Evolutionary conservation across 2,329 filamentous ascomycete genomes (phyloP).

Genomic region (Coleophoma crateriformis): DNA sequence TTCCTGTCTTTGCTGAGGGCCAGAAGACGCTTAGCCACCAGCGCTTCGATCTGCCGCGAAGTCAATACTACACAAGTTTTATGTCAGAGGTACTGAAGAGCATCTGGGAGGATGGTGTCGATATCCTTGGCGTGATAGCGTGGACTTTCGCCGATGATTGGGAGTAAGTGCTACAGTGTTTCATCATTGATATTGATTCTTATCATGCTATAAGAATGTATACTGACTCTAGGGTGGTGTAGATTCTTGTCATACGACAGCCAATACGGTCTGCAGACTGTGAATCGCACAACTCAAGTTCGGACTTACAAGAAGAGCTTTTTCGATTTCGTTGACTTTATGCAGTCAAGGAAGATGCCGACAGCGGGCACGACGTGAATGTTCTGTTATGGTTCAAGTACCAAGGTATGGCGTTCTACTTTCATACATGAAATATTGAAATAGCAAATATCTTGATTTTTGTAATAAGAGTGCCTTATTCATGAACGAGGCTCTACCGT

Average conservation of each 20-base stretch:
- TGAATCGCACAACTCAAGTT: conserved; percentile 37
- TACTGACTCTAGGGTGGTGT: too few relatives aligned
- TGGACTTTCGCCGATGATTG: conserved; percentile 35
- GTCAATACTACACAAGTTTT: conserved; percentile 38
- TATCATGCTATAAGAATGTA: too few relatives aligned
- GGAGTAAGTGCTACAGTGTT: conserved; percentile 22
- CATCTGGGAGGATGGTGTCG: conserved; percentile 39
- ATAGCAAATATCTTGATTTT: too few relatives aligned
- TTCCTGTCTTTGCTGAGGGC: conserved; percentile 43
- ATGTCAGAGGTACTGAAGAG: conserved; percentile 38
- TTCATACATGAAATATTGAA: too few relatives aligned
- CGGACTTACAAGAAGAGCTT: conserved; percentile 41
- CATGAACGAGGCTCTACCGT: too few relatives aligned
- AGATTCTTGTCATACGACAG: conserved; percentile 5
- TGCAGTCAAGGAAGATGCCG: conserved; percentile 18
- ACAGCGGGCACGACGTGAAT: neutral
- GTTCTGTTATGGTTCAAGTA: too few relatives aligned
- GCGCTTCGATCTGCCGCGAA: conserved; percentile 37
- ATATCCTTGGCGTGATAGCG: conserved; percentile 37
- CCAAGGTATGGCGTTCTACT: too few relatives aligned
- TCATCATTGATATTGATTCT: too few relatives aligned
- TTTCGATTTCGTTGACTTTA: conserved; percentile 41
- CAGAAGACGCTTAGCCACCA: conserved; percentile 35
- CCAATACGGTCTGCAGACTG: conserved; percentile 42
- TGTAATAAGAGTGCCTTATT: too few relatives aligned